Evolutionary conservation across 2,329 filamentous ascomycete species (phyloP), one percentile per base, ranked within the genome.

Genomic region (Apiospora kogelbergensis): DNA sequence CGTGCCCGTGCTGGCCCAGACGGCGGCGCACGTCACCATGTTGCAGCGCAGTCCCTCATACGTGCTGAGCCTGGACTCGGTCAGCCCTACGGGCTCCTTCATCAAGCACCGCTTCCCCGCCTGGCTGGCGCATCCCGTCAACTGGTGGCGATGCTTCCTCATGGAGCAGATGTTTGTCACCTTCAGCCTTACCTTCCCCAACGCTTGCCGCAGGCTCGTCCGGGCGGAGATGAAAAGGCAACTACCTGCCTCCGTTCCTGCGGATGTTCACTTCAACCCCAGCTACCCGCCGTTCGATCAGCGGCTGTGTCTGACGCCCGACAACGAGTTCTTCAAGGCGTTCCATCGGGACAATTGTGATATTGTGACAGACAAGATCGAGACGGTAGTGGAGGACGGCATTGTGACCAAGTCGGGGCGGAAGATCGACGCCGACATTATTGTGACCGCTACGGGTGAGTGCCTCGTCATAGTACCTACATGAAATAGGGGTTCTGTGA

Each of bases 21-120:
- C 85, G 46, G 92, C 91, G 5, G 81, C 80, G 5, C 85, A 87
- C 17, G 89, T 94, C 40, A 95, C 92, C 1, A 93, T 95, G 88
- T 84, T 97, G 3, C 93, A 97, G 80, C 89, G 94, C 68, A 93
- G 90, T 60, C 94, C 94, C 0, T 87, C 86, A 0, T 95, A 93
- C 74, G 85, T 95, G 68, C 73, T 92, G 46, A 81, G 86, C n/a
- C 48, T 91, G 87, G 75, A 72, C 89, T 83, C 85, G n/a, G 74
- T 75, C n/a, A 79, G 78, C 45, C 69, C 75, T 15, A 71, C 82
- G 4, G 75, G 76, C 7, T 74, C 74, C 6, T 72, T 83, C 1
- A 71, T 85, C 15, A 80, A 81, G 17, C 75, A 74, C 7, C 69
- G 81, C 1, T 72, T 89, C 9, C 84, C 84, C 1, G 69, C 71